phyloP scores from a whole-genome alignment of 2,329 filamentous ascomycete species.

The Zasmidium angulare region DNA sequence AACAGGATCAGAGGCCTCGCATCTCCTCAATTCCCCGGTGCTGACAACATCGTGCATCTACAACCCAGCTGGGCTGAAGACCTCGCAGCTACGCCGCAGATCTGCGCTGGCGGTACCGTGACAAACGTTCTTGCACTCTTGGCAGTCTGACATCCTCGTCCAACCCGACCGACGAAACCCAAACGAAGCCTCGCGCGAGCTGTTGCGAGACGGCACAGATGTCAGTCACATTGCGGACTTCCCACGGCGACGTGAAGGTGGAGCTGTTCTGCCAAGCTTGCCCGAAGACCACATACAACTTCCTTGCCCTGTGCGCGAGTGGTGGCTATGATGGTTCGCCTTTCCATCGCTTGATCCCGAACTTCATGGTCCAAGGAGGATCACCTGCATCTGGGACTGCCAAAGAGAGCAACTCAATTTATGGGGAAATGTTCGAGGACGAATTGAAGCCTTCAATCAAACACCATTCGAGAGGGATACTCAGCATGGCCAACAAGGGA shows the following conservation, averaged over 20 bases:
- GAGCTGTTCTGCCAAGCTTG: slow-evolving; percentile 95
- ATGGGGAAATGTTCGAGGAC: slow-evolving; percentile 71
- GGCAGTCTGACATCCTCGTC: neutral
- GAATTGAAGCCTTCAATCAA: slow-evolving; percentile 75
- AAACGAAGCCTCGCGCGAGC: too few species aligned
- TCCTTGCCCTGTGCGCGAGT: slow-evolving; percentile 80
- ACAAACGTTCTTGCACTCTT: neutral
- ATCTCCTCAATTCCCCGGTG: slow-evolving; percentile 1
- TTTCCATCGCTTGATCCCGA: slow-evolving; percentile 77
- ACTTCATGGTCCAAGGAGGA: slow-evolving; percentile 79
- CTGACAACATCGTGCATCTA: slow-evolving; percentile 3
- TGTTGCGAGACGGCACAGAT: slow-evolving; percentile 31
- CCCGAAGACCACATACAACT: slow-evolving; percentile 88
- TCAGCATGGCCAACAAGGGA: slow-evolving; percentile 96
- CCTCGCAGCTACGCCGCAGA: neutral
- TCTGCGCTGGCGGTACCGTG: neutral
- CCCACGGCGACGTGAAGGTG: slow-evolving; percentile 85
- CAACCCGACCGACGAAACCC: too few species aligned
- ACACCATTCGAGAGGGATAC: slow-evolving; percentile 85
- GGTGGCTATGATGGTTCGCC: slow-evolving; percentile 72
- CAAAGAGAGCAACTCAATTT: slow-evolving; percentile 63
- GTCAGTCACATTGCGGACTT: slow-evolving; percentile 73
- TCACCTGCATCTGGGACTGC: slow-evolving; percentile 48
- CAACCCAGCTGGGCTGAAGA: neutral
- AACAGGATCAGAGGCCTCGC: neutral